These are phyloP conservation scores for Fraxinus ornus DNA, from an alignment of 305 asterid species.

Conservation along the genomic window DNA sequence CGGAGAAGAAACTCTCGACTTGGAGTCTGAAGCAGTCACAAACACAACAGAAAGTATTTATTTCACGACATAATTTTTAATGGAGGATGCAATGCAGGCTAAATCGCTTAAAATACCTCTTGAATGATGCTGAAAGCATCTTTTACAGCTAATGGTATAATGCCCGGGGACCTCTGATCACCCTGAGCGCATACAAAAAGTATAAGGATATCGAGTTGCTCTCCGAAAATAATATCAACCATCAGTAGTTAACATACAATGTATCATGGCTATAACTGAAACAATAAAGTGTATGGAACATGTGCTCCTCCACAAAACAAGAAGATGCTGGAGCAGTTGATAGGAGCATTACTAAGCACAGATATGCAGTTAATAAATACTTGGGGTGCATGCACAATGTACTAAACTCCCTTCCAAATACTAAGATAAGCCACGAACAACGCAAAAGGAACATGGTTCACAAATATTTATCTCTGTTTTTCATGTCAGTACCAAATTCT, in stretches of 20 bases:
- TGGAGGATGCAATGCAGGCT: conserved; percentile 27
- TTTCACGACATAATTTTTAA: conserved; percentile 25
- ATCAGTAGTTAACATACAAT: not conserved
- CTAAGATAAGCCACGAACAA: not conserved
- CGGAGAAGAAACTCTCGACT: conserved; percentile 96
- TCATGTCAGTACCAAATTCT: conserved; percentile 7
- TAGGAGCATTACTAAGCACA: conserved; percentile 16
- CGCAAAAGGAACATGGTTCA: not conserved
- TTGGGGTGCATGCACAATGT: not conserved
- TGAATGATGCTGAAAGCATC: conserved; percentile 98
- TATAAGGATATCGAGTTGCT: conserved; percentile 22
- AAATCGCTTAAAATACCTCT: conserved; percentile 68
- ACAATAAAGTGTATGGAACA: conserved; percentile 12
- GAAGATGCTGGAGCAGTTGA: conserved; percentile 5
- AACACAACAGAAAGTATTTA: conserved; percentile 18
- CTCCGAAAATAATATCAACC: conserved; percentile 5
- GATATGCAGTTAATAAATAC: conserved; percentile 11
- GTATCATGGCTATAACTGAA: not conserved
- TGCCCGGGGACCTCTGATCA: conserved; percentile 36
- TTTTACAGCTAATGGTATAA: conserved; percentile 97
- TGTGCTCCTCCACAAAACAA: conserved; percentile 19
- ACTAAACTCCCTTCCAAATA: conserved; percentile 18
- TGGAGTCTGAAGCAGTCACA: conserved; percentile 77
- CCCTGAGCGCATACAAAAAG: conserved; percentile 4
- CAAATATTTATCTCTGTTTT: not conserved